Base-by-base conservation (phyloP, 2,329 filamentous ascomycete species). In the Westerdykella ornata region DNA sequence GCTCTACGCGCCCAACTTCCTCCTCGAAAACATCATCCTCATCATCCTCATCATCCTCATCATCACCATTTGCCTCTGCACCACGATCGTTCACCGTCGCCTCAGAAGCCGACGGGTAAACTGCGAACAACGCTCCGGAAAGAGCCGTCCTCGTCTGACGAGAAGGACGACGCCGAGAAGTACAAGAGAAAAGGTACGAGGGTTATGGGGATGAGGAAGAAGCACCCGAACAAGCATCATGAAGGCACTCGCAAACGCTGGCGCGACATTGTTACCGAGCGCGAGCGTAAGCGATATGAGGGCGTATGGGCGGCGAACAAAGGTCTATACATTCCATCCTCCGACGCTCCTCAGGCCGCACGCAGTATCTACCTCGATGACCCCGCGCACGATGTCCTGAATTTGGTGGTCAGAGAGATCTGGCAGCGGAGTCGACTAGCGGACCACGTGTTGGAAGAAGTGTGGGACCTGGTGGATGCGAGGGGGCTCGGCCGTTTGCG, bases 291-390 rank as follows among this genome's bases (percentile, higher is more conserved):
- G 56, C 75, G 86, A 1, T 92, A 92, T 62, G 86, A 90, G 62
- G 86, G 84, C 2, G 77, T 92, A 1, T 92, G 85, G 85, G 86
- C 86, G 1, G 86, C 84, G 32, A 92, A 92, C 54, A 78, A 80
- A 37, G 85, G 85, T 0, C 44, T 80, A 0, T 52, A 63, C 35
- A 56, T 63, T 18, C 47, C 60, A 9, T 47, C 48, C 5, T 48
- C 37, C 26, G 43, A 46, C 22, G 22, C 8, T 38, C 26, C 26
- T 36, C 45, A 7, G 4, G 35, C 41, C 6, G 36, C 48, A 39
- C 47, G 14, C 2, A 5, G 35, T 14, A 19, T 39, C 28, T 16
- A 19, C 4, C 52, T 54, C 2, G 45, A 47, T 2, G 59, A 61
- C 18, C 49, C 62, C 3, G 65, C 66, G 1, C 73, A 78, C 12